Percentiles rank a stretch among this genome's conserved stretches.
phyloP scores from a whole-genome alignment of 495 filamentous ascomycete species.

The Penicillium atrosanguineum region DNA sequence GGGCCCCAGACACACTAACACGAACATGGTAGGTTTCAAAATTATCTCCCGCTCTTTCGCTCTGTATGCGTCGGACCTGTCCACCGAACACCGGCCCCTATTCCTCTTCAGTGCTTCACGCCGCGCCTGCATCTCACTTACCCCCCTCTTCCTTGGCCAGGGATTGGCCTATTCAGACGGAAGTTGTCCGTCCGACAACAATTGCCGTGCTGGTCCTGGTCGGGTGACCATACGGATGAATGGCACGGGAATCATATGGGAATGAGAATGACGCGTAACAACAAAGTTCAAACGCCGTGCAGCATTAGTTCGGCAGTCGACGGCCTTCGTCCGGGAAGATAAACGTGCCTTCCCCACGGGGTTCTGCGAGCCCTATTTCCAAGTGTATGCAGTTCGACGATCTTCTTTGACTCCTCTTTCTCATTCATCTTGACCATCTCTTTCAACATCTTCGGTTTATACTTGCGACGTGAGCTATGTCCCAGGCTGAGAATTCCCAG shows the following conservation, averaged over 20 bases:
- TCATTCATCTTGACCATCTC: not conserved
- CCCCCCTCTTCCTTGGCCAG: not conserved
- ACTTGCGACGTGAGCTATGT: slow-evolving; percentile 18
- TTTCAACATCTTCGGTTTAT: not conserved
- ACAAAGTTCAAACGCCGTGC: slow-evolving; percentile 1
- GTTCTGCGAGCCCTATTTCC: slow-evolving; percentile 17
- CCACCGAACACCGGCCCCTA: slow-evolving; percentile 27
- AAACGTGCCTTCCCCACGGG: slow-evolving; percentile 34
- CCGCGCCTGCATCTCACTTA: not conserved
- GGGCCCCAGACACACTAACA: slow-evolving; percentile 1
- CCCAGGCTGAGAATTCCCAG: slow-evolving; percentile 14
- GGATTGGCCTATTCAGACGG: slow-evolving; percentile 12
- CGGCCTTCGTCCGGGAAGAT: slow-evolving; percentile 18
- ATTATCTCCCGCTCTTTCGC: slow-evolving; percentile 1
- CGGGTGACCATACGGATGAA: slow-evolving; percentile 1
- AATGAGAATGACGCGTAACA: slow-evolving; percentile 2
- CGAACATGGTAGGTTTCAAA: not conserved
- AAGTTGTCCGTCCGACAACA: slow-evolving; percentile 19
- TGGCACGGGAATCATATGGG: not conserved
- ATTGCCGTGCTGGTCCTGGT: slow-evolving; percentile 1
- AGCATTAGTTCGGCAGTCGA: slow-evolving; percentile 13
- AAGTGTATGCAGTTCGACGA: not conserved
- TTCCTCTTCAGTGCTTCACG: slow-evolving; percentile 1
- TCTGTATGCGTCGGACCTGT: slow-evolving; percentile 5
- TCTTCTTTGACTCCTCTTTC: not conserved